Base-by-base conservation (phyloP, 1,284 basidiomycete species). In the Ustilago curta region DNA sequence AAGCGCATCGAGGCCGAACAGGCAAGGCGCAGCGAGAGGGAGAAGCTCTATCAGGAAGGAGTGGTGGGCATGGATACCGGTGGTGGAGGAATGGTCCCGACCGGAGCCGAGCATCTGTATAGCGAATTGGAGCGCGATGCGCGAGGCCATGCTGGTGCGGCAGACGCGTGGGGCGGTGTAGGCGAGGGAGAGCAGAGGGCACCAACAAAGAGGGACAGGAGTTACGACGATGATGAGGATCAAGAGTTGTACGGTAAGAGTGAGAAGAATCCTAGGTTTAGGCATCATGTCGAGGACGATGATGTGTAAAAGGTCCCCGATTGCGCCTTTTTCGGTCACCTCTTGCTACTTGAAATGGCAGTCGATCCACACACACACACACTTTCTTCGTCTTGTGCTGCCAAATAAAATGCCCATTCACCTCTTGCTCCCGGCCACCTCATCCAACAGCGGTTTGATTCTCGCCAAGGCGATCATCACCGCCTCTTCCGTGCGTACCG, bases 21-120 rank as follows among this genome's bases (percentile, higher is more conserved):
- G 69, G 87, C 92, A 81, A 89, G 92, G 69, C 90, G 93, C 79
- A 90, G 91, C 49, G 85, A 86, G 65, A 94, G 97, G 85, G 88
- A 88, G 78, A 93, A 93, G 83, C 90, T 96, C 25, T 98, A 99
- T 86, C 90, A 90, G 3, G 93, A 95, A 19, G 37, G 48, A 0
- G 59, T 49, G 25, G 70, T 43, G 31, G 55, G 55, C 6, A 61
- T 63, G 59, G 63, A 60, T 19, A 63, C 56, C 23, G 76, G 71
- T 12, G 72, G 69, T 45, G 69, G 67, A 12, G 69, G 76, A 0
- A 53, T 76, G 40, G 71, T 78, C 7, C 76, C 76, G 2, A 51
- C 29, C 2, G 76, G 76, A 23, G 76, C 63, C 11, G 76, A 76
- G 45, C 63, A 72, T 32, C 12, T 60, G 55, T 78, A 78, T 29